Conservation (phyloP, 441 rosid genomes). For the Jatropha multifida region DNA sequence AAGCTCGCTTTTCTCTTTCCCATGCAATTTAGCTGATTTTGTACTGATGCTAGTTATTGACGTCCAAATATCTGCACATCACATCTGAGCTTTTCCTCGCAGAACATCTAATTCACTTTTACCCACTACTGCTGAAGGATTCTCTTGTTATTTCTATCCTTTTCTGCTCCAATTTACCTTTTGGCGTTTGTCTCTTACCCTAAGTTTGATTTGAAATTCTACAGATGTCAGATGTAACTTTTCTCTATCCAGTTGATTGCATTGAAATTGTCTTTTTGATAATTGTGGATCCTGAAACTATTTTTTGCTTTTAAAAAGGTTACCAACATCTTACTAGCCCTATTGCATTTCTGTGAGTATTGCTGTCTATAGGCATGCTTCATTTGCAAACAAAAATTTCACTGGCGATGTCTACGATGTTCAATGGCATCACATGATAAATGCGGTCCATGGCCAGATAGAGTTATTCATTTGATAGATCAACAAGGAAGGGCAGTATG, state of each 20-base stretch:
- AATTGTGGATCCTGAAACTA: neutral
- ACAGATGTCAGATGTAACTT: neutral
- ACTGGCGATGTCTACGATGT: conserved; percentile 80
- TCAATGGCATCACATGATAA: conserved; percentile 70
- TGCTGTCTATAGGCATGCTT: conserved; percentile 65
- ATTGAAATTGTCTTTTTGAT: neutral
- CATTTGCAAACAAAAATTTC: conserved; percentile 63
- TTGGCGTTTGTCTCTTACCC: neutral
- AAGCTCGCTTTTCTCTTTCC: conserved; percentile 4
- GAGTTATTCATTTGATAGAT: conserved; percentile 54
- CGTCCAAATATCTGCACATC: neutral
- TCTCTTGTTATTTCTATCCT: neutral
- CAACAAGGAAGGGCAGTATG: conserved; percentile 75
- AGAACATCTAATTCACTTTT: neutral
- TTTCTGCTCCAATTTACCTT: neutral
- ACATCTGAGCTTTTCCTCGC: neutral
- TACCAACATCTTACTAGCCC: neutral
- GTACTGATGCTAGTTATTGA: neutral
- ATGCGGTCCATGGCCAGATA: conserved; percentile 82
- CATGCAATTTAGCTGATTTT: too few species aligned
- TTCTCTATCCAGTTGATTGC: neutral
- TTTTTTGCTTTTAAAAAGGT: neutral
- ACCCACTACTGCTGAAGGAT: neutral
- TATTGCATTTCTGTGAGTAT: conserved; percentile 14
- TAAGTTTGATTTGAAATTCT: conserved; percentile 7